Evolutionary conservation across 116 monocot species (phyloP), one percentile per base, ranked within the genome.

Genomic region (Thalassia testudinum): DNA sequence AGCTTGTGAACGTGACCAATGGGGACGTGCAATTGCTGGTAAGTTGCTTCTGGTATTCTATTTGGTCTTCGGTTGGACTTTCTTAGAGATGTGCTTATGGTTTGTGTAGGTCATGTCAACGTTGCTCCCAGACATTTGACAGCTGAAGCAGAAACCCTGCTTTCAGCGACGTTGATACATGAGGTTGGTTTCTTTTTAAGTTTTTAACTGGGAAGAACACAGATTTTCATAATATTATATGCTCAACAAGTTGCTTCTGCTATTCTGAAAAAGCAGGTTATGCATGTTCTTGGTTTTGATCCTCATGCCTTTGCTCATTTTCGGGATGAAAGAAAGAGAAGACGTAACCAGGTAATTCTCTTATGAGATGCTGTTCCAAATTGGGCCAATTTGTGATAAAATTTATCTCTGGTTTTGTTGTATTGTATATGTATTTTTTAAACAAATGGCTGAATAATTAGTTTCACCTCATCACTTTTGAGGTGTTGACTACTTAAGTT

Each of bases 261-360:
- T 26, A 63, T 66, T 34, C n/a, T n/a, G n/a, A n/a, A n/a, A n/a
- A n/a, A 8, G 28, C 75, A 88, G 88, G 95, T 97, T 57, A 97
- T 97, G 79, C 95, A 97, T 97, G 95, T 97, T 75, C 74, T 97
- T 61, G 95, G 95, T 55, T 97, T 97, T 75, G 95, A 97, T 85
- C 89, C 95, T 66, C 95, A 97, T 85, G 95, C 95, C 17, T 97
- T 97, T 58, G 72, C 95, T 50, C 95, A 97, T 69, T 97, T 97
- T 59, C 81, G 95, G 34, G 85, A 97, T 79, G 95, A 88, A 64
- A 78, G 85, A 47, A 97, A 97, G 70, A 71, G 88, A 75, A 85
- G 95, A 55, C 85, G 81, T 29, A 75, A 47, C 55, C 79, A 85
- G 85, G 95, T 97, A 68, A 0, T 52, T 3, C 45, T 5, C 10